Conservation (phyloP, 2,329 filamentous ascomycete genomes). For the Arthroderma sp. region DNA sequence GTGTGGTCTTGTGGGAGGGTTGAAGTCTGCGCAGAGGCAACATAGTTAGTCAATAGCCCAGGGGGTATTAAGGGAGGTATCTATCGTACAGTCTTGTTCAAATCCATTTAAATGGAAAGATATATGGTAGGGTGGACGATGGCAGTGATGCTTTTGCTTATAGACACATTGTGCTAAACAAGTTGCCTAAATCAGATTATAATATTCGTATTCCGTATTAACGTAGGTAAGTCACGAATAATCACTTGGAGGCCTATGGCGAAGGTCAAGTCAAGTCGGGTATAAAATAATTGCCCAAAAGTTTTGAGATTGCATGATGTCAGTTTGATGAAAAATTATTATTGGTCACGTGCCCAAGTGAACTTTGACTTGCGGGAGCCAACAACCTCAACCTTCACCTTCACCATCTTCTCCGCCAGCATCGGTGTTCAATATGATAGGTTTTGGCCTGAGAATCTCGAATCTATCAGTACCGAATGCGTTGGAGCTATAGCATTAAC, state of each 20-base stretch:
- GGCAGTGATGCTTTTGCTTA: not conserved
- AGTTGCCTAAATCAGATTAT: not conserved
- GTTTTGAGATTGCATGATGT: not conserved
- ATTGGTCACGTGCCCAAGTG: not conserved
- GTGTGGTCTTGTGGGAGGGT: not conserved
- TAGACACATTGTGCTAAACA: not conserved
- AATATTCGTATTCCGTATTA: not conserved
- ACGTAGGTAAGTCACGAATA: not conserved
- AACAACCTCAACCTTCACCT: not conserved
- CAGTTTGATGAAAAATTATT: not conserved
- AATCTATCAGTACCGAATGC: too few species aligned
- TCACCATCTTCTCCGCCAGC: too few species aligned
- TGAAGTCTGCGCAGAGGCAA: not conserved
- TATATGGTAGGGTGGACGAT: not conserved
- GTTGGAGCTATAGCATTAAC: too few species aligned
- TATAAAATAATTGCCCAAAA: not conserved
- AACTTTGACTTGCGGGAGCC: not conserved
- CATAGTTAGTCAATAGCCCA: not conserved
- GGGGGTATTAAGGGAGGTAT: not conserved
- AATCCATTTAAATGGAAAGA: slow-evolving; percentile 1
- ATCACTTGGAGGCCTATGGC: not conserved
- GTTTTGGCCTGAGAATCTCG: too few species aligned
- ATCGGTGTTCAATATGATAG: too few species aligned
- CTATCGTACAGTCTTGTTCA: not conserved
- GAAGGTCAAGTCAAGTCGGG: not conserved